phyloP scores from a whole-genome alignment of 305 asterid species.

The Stenogyne calaminthoides region DNA sequence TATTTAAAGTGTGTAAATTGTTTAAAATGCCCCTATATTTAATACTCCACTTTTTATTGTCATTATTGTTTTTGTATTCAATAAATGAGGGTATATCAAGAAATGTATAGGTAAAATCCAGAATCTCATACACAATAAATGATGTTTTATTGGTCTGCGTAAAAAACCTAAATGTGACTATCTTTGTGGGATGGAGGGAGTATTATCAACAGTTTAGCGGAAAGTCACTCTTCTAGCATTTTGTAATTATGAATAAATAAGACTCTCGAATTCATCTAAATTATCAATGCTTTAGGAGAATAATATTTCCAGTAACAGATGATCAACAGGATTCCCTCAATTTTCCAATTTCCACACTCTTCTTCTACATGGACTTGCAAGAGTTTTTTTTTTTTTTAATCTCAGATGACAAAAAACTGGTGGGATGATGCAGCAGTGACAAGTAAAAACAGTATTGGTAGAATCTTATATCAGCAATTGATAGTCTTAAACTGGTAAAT shows the following conservation, averaged over 20 bases:
- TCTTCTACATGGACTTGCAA: background rate
- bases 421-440: background rate
- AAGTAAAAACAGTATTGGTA: background rate
- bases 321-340: background rate
- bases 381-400: no score
- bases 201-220: background rate
- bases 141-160: no score
- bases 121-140: no score
- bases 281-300: background rate
- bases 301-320: background rate
- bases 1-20: no score
- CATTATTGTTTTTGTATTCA: no score
- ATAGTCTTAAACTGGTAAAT: background rate
- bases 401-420: background rate
- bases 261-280: background rate
- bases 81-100: no score
- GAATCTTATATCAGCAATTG: background rate
- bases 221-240: constrained; percentile 9
- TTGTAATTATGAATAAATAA: constrained; percentile 9
- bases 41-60: no score
- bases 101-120: no score
- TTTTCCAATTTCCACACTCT: constrained; percentile 1
- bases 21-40: no score
- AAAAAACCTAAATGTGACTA: no score
- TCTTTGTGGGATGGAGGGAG: no score